Conservation (phyloP, 2,329 filamentous ascomycete species). For the Aspergillus ustus region DNA sequence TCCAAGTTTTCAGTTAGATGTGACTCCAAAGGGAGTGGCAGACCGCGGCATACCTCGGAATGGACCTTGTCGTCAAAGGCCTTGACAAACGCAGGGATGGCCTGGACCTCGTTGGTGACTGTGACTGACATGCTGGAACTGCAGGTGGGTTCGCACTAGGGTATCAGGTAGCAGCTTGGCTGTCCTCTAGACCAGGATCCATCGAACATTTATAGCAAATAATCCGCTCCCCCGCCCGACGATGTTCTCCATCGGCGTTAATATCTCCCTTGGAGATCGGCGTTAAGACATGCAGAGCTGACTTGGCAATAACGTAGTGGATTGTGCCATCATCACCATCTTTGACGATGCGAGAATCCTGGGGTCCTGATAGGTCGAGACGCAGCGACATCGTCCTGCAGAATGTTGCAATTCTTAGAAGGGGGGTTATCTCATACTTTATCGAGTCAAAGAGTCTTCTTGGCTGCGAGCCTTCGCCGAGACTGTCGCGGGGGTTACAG, state of each 20-base stretch:
- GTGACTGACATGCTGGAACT: conserved; percentile 2
- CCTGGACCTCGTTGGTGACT: background rate
- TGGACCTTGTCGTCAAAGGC: conserved; percentile 8
- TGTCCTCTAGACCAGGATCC: background rate
- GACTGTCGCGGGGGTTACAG: background rate
- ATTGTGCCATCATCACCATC: conserved; percentile 12
- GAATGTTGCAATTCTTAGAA: background rate
- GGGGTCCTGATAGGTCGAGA: background rate
- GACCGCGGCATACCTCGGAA: background rate
- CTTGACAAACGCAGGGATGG: conserved; percentile 2
- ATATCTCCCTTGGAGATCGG: background rate
- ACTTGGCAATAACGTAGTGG: conserved; percentile 12
- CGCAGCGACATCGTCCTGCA: background rate
- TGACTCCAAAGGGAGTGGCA: background rate
- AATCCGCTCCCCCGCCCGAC: background rate
- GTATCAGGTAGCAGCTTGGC: background rate
- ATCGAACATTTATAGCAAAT: background rate
- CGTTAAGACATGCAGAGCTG: background rate
- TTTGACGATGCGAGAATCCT: conserved; percentile 3
- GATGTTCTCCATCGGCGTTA: background rate
- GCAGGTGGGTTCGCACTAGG: background rate
- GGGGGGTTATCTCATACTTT: background rate
- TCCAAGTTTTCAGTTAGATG: background rate
- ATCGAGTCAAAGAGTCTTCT: background rate
- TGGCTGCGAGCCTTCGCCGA: background rate